Evolutionary conservation across 176 grass and related monocot species (phyloP).

Genomic region (Oryza australiensis): DNA sequence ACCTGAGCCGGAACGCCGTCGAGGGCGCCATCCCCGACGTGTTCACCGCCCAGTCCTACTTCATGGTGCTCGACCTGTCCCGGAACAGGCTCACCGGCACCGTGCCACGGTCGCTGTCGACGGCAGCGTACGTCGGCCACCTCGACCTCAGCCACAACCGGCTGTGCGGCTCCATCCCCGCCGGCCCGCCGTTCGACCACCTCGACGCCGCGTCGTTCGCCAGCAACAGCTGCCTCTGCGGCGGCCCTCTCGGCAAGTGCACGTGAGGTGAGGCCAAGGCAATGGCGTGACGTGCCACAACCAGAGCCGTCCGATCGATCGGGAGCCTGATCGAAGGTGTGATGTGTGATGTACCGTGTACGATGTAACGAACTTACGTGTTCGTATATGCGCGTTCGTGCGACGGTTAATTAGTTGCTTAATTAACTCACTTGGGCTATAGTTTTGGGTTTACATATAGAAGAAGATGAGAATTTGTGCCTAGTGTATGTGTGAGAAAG

Average conservation of each 20-base stretch:
- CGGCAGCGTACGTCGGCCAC: slow-evolving; percentile 79
- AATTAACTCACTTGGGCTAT: neutral
- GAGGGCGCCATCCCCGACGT: slow-evolving; percentile 71
- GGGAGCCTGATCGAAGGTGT: neutral
- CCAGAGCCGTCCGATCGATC: slow-evolving; percentile 6
- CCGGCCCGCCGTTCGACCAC: slow-evolving; percentile 71
- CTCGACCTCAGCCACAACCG: slow-evolving; percentile 92
- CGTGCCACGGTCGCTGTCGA: slow-evolving; percentile 63
- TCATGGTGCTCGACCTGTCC: slow-evolving; percentile 85
- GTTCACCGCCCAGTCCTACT: slow-evolving; percentile 66
- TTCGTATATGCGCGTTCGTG: neutral
- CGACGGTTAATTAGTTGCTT: neutral
- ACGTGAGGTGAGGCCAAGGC: slow-evolving; percentile 33
- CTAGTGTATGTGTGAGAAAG: neutral
- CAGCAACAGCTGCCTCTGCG: slow-evolving; percentile 80
- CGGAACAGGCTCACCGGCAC: slow-evolving; percentile 65
- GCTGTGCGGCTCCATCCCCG: slow-evolving; percentile 69
- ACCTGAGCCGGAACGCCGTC: slow-evolving; percentile 85
- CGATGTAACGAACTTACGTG: slow-evolving; percentile 1
- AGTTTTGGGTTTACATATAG: slow-evolving; percentile 15
- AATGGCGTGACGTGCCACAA: neutral
- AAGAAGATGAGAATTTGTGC: neutral
- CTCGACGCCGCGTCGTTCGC: slow-evolving; percentile 67
- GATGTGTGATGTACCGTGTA: slow-evolving; percentile 4
- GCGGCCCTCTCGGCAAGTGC: slow-evolving; percentile 78